Base-by-base conservation (phyloP, 2,329 filamentous ascomycete genomes). In the Cordyceps sp. region DNA sequence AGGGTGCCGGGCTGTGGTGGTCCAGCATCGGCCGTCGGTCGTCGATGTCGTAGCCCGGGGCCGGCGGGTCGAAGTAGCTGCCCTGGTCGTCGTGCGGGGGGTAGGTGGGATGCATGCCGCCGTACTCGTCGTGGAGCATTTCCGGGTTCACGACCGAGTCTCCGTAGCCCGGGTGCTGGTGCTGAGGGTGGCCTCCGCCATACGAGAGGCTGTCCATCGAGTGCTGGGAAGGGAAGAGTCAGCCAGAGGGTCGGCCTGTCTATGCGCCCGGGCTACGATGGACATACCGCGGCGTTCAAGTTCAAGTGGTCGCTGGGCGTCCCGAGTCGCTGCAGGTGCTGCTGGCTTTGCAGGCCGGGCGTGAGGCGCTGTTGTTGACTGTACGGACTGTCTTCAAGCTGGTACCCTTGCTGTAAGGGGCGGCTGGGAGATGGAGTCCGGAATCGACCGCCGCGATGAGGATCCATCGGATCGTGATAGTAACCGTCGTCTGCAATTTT, bases 131-230 rank as follows among this genome's bases (percentile, higher is more conserved):
- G 53, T 80, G 73, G 71, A 54, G 93, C 83, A 49, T 90, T 51
- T 92, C 77, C 9, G 88, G 85, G 46, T 84, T 75, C 37, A 93
- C 58, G 4, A 74, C 64, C 52, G 90, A 86, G 34, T 85, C 79
- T 36, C 64, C 64, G 26, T 71, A 67, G 38, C 63, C 53, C 29
- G 53, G 53, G 33, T 31, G 21, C 10, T 25, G 20, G n/a, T 5
- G 23, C 14, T 33, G 31, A 15, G 20, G 6, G 13, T 55, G 54
- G 34, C 54, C 57, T 20, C 58, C 54, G 32, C 54, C 58, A 20
- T 62, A 61, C 32, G 56, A 57, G 14, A 72, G 41, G 42, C 62
- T 63, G 32, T 65, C 64, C 8, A 67, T 50, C 4, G 69, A 72
- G 47, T 69, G 64, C 65, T 69, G 26, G 10, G 6, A 14, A 24